phyloP scores from a whole-genome alignment of 345 rosid species.

The Lepidium aucheri region DNA sequence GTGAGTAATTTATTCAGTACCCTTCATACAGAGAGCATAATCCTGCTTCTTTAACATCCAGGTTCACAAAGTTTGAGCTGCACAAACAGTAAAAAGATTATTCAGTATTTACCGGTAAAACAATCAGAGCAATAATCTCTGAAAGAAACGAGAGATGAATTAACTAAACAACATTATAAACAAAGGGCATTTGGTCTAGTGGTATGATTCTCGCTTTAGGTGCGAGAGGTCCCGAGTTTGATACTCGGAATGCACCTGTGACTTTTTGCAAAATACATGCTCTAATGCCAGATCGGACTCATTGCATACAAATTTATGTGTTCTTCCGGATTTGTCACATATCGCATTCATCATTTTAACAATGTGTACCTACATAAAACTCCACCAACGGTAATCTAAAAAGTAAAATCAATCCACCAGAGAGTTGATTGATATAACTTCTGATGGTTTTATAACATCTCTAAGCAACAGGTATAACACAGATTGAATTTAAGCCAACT shows the following conservation, averaged over 20 bases:
- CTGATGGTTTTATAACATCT: background rate
- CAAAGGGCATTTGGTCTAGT: constrained; percentile 68
- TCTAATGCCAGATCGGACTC: too few relatives aligned
- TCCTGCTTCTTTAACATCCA: background rate
- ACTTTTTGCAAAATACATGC: background rate
- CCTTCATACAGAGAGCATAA: background rate
- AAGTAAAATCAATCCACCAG: too few relatives aligned
- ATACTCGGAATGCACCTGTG: constrained; percentile 61
- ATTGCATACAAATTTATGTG: too few relatives aligned
- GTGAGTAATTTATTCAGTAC: background rate
- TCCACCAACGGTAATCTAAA: too few relatives aligned
- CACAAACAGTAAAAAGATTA: background rate
- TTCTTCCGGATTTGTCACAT: too few relatives aligned
- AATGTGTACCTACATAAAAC: too few relatives aligned
- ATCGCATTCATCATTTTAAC: too few relatives aligned
- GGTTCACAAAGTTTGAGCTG: background rate
- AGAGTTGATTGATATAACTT: too few relatives aligned
- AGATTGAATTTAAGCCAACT: background rate
- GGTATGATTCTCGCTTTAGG: constrained; percentile 90
- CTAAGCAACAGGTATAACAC: background rate
- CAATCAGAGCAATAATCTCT: background rate
- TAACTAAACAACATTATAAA: background rate
- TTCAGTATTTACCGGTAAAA: background rate
- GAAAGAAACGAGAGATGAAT: background rate
- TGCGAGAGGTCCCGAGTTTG: constrained; percentile 75